Base-by-base conservation (phyloP, 257 asterid genomes). In the Leonotis leonurus region DNA sequence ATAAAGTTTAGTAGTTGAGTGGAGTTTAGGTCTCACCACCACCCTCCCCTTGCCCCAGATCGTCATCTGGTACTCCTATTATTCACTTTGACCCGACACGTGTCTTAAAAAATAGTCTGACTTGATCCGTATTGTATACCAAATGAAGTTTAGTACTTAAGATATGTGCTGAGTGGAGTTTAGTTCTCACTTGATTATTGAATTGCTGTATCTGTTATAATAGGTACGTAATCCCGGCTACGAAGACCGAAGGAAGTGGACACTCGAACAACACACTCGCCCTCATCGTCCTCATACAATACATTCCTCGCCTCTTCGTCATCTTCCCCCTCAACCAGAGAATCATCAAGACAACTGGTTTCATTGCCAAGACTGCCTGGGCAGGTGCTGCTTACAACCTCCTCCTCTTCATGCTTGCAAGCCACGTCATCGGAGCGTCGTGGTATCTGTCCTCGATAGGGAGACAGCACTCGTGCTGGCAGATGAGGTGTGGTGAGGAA, bases 351-450 rank as follows among this genome's bases (percentile, higher is more conserved):
- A 83, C 95, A 0, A 93, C 96, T 0, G 99, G 96, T 9, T 85
- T 89, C 56, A 87, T 93, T 26, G 96, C 99, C 37, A 85, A 85
- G 83, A 89, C 97, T 32, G 95, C 97, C 44, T 93, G 99, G 99
- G 96, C 95, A 0, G 99, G 95, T 63, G 96, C 96, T 30, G 99
- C 95, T 0, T 93, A 93, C 73, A 93, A 93, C 76, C 79, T 93
- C 62, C 93, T 93, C 63, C 96, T 92, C 7, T 93, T 57, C 85
- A 77, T 89, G 81, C 75, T 93, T 13, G 96, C 96, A 16, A 93
- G 99, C 62, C 99, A 93, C 52, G 99, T 93, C 35, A 16, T 84
- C 21, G 99, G 99, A 56, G 96, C 99, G 49, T 69, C 97, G 10
- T 93, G 99, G 99, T 93, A 93, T 63, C 67, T 93, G 51, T 82